Evolutionary conservation across 108 stramenopile genomes (phyloP), one percentile per base, ranked within the genome.

Genomic region (Cyclotella kingstonii): DNA sequence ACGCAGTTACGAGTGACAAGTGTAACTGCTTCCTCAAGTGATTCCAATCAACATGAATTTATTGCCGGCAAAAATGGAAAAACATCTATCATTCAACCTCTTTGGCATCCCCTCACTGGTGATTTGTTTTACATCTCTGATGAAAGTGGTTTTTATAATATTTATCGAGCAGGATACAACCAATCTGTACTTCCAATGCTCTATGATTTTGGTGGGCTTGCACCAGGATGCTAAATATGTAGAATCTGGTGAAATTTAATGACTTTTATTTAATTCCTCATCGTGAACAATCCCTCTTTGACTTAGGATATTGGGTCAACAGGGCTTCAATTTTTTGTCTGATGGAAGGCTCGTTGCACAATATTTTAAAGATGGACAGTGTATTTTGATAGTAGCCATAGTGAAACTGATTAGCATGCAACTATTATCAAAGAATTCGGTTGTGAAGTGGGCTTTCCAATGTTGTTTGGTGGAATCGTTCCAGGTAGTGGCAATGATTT

Each of bases 131-230:
- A 84, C 54, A 67, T 90, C 17, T 83, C 77, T 14, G 83, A 90
- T 66, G 54, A 82, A 60, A 69, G 66, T 53, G 83, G 83, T 4
- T 82, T 58, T 54, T 90, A 88, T 71, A 88, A 88, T 40, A 71
- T 88, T 19, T 80, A 85, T 46, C 31, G 58, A 5, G 63, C 17
- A 1, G 66, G 56, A 38, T 50, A 44, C 18, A 28, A 27, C 5
- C 12, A 56, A 25, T 60, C 66, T 2, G 43, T 85, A 8, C 26
- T 76, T 22, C 83, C 84, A 6, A 68, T 77, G 71, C 43, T 78
- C 6, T 43, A 51, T 15, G 88, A 89, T 56, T 84, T 89, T 56
- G 81, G 83, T 17, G 85, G 83, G 3, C 39, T 74, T 19, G 54
- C 81, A 22, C 83, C 83, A 0, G 88, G 88, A 25, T 89, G 88